A percentile compares a stretch with the other conserved stretches of the same genome.
phyloP scores from a whole-genome alignment of 495 filamentous ascomycete genomes.

The Jackrogersella minutella region DNA sequence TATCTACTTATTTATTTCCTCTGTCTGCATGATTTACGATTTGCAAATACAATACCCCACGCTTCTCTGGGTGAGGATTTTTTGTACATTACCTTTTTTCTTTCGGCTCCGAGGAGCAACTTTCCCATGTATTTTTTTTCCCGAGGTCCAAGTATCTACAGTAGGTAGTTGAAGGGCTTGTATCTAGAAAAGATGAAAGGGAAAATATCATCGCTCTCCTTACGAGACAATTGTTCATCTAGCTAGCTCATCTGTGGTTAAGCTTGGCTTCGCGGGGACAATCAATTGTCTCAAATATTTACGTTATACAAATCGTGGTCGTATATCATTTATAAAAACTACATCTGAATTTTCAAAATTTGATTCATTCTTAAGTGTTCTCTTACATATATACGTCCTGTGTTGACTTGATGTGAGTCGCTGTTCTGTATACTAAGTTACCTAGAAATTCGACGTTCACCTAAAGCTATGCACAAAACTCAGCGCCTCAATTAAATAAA shows the following conservation, averaged over 20 bases:
- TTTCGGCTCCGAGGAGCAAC: slow-evolving; percentile 1
- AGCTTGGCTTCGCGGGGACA: background rate
- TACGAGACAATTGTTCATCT: background rate
- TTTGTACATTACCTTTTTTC: slow-evolving; percentile 33
- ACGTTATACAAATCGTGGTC: background rate
- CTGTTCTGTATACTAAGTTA: background rate
- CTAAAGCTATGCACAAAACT: background rate
- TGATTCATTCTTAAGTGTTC: background rate
- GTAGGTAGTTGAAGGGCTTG: background rate
- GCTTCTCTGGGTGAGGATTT: slow-evolving; percentile 18
- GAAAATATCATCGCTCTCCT: slow-evolving; percentile 2
- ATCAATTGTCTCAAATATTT: background rate
- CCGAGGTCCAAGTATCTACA: background rate
- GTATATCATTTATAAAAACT: background rate
- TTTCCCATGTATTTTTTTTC: background rate
- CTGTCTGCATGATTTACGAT: slow-evolving; percentile 36
- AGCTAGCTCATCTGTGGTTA: background rate
- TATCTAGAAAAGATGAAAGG: background rate
- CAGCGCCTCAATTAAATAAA: slow-evolving; percentile 15
- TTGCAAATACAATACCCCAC: slow-evolving; percentile 23
- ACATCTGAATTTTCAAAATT: background rate
- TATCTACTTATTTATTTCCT: slow-evolving; percentile 19
- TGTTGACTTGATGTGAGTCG: background rate
- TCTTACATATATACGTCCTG: background rate
- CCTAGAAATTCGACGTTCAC: background rate